Base-by-base conservation (phyloP, 768 basidiomycete species). In the Chalciporus pseudorubinellus region DNA sequence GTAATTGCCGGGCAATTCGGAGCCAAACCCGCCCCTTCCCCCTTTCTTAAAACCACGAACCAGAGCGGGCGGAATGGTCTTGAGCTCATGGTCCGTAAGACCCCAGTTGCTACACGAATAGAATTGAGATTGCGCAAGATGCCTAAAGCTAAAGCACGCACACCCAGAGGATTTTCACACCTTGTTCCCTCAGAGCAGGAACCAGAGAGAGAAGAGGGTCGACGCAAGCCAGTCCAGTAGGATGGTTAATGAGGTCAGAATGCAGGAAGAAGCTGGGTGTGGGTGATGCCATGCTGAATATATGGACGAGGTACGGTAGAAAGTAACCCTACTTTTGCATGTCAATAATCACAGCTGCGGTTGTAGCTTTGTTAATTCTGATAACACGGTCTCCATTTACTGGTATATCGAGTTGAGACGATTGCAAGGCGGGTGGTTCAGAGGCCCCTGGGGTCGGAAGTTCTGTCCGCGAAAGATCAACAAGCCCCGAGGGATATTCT, bases 121-220 rank as follows among this genome's bases (percentile, higher is more conserved):
- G 19, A 56, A 18, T 43, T n/a, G 19, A 24, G 18, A 3, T 26
- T 21, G 9, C n/a, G n/a, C 34, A 6, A 8, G n/a, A 36, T 29
- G 19, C 18, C 16, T 9, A 18, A 16, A 52, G n/a, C 46, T 31
- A 44, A 51, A 46, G 56, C 39, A 67, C 76, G 48, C 64, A 84
- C 83, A 84, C 75, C 84, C 85, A 87, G 53, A 85, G 72, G 53
- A 84, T 79, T 62, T 81, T 81, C 52, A 77, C 68, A 39, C 78
- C 81, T 11, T 73, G 67, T 29, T 73, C 59, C 39, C 84, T 72
- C 46, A 84, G 65, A 18, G 68, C 61, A 28, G 78, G 76, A 22
- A 85, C 70, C 9, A 73, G 68, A 20, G 76, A 69, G 63, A 77
- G 65, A 39, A 84, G 65, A 3, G 81, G 81, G 48, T 79, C 72